These are phyloP conservation scores for Monilinia vaccinii-corymbosi DNA, from an alignment of 2,329 filamentous ascomycete species.

Conservation along the genomic window DNA sequence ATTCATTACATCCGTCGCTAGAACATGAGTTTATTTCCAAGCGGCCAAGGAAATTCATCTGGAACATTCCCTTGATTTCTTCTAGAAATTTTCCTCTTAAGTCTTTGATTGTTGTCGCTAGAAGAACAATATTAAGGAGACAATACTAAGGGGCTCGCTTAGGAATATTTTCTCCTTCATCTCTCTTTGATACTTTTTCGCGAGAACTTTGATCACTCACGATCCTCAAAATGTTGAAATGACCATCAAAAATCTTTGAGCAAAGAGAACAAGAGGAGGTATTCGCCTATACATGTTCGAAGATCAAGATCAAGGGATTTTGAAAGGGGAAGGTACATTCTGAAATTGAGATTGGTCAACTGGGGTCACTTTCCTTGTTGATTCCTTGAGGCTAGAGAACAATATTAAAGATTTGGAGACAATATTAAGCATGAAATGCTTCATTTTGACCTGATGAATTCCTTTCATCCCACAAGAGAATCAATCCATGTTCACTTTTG, in stretches of 20 bases:
- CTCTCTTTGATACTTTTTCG: background rate
- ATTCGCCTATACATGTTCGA: background rate
- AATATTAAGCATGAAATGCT: background rate
- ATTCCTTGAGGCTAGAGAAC: background rate
- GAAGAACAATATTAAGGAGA: conserved; percentile 1
- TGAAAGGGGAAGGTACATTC: background rate
- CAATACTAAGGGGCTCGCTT: conserved; percentile 6
- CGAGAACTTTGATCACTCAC: background rate
- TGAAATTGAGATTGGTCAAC: background rate
- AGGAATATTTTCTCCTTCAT: background rate
- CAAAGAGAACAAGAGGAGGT: background rate
- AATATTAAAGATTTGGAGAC: background rate
- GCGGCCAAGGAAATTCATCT: background rate
- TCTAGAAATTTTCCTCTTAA: background rate
- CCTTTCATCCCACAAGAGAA: background rate
- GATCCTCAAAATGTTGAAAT: background rate
- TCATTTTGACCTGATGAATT: background rate
- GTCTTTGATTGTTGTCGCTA: background rate
- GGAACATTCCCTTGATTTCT: background rate
- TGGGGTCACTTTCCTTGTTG: background rate
- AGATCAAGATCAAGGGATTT: background rate
- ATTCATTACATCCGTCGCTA: background rate
- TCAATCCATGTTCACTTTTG: background rate
- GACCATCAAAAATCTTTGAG: background rate
- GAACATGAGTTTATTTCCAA: background rate